Conservation (phyloP, 768 basidiomycete genomes). For the Boletus rex-veris region DNA sequence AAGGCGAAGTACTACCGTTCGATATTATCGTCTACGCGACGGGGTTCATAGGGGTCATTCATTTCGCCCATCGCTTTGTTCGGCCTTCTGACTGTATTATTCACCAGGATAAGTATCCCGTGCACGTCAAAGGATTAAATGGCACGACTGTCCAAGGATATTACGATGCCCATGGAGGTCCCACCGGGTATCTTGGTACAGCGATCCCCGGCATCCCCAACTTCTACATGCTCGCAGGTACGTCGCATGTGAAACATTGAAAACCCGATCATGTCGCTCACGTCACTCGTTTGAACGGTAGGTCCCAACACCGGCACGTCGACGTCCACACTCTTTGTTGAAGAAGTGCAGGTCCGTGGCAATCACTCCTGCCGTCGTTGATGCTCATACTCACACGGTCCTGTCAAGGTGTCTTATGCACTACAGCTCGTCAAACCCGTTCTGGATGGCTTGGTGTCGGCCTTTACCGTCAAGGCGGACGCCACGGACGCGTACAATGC, state of each 20-base stretch:
- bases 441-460: conserved; percentile 18
- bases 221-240: conserved; percentile 33
- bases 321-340: conserved; percentile 25
- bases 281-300: neutral
- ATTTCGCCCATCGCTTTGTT: neutral
- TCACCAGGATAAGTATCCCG: conserved; percentile 19
- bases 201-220: conserved; percentile 37
- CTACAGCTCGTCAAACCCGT: conserved; percentile 31
- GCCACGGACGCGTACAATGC: conserved; percentile 29
- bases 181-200: conserved; percentile 33
- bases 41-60: conserved; percentile 30
- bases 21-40: conserved; percentile 36
- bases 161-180: conserved; percentile 29
- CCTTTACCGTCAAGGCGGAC: conserved; percentile 22
- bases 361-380: neutral
- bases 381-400: neutral
- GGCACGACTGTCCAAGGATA: conserved; percentile 27
- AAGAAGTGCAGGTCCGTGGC: conserved; percentile 28
- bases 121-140: conserved; percentile 24
- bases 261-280: neutral
- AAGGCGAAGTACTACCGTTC: conserved; percentile 29
- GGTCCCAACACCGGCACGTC: conserved; percentile 29
- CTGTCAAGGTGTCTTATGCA: conserved; percentile 21
- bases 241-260: neutral
- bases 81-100: neutral